These are phyloP conservation scores for Suillus sp. DNA, from an alignment of 768 basidiomycete genomes.

Conservation along the genomic window DNA sequence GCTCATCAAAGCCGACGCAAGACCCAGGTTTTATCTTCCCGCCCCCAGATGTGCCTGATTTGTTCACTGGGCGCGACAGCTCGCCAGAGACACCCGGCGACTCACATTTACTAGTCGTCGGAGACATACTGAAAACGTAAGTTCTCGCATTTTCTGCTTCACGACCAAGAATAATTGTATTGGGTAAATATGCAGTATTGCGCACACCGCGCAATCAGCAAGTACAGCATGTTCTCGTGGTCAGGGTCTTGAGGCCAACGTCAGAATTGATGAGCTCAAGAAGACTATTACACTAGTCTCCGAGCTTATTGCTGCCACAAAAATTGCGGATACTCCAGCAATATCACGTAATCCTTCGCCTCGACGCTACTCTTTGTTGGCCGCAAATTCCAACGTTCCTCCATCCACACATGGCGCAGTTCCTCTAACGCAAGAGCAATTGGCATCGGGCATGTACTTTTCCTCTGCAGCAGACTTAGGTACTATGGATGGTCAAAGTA, in stretches of 20 bases:
- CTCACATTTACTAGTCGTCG: constrained; percentile 51
- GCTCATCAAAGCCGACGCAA: constrained; percentile 14
- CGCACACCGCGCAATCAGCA: constrained; percentile 59
- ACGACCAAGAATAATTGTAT: not conserved
- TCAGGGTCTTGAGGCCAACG: constrained; percentile 49
- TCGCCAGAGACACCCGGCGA: constrained; percentile 40
- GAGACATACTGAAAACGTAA: constrained; percentile 57
- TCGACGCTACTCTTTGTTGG: constrained; percentile 27
- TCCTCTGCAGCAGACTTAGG: constrained; percentile 21
- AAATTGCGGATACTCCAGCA: constrained; percentile 36
- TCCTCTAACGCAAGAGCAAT: constrained; percentile 27
- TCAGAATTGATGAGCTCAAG: constrained; percentile 57
- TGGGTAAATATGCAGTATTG: constrained; percentile 48
- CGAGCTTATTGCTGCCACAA: constrained; percentile 52
- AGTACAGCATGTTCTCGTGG: constrained; percentile 49
- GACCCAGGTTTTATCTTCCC: constrained; percentile 30
- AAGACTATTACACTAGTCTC: constrained; percentile 55
- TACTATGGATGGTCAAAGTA: constrained; percentile 26
- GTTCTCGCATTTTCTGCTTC: constrained; percentile 21
- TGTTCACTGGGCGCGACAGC: constrained; percentile 17
- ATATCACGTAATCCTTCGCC: constrained; percentile 36
- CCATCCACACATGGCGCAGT: constrained; percentile 23
- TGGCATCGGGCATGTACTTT: constrained; percentile 25
- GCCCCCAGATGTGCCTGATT: constrained; percentile 27
- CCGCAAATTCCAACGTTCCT: constrained; percentile 39